Evolutionary conservation across 2,329 filamentous ascomycete genomes (phyloP), one percentile per base, ranked within the genome.

Genomic region (Drechslerella coelobrocha): DNA sequence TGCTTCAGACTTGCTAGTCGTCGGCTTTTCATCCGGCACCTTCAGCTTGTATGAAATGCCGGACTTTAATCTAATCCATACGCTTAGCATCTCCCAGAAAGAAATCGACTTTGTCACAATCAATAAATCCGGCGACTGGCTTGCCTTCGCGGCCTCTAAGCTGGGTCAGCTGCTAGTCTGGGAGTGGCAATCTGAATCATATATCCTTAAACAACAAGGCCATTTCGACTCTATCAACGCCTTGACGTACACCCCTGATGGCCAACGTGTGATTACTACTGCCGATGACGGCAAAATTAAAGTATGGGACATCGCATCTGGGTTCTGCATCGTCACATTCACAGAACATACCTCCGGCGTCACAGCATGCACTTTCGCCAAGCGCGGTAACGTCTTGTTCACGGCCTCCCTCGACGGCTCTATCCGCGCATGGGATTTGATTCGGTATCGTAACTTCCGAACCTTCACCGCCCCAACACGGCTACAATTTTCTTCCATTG

Each of bases 151-250:
- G 12, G 94, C 95, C 0, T 96, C 94, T 1, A 95, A 95, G 76
- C 84, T 96, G 3, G 95, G 95, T 0, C 94, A 99, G 78, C 83
- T 99, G n/a, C 82, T 99, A 2, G 94, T 99, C 2, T 99, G 94
- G 94, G 94, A 99, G 79, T 99, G 95, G 92, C 93, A 97, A 78
- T 99, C 94, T 0, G 95, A 99, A 79, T 97, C 93, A 4, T 99
- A 99, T 79, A 95, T 99, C 66, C 82, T 99, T 51, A 99, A 99
- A 80, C 94, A 99, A 77, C 94, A 97, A 79, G 94, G 93, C 0
- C 94, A 99, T 79, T 92, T 96, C 74, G 94, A 99, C 78, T 89
- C 91, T 1, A 92, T 97, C 86, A 97, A 97, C 79, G 86, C 92
- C 0, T 83, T 99, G 2, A 89, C 90, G 7, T 99, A 97, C 79